These are phyloP conservation scores for Kazachstania taianensis DNA, from an alignment of 805 yeast species.

Conservation along the genomic window DNA sequence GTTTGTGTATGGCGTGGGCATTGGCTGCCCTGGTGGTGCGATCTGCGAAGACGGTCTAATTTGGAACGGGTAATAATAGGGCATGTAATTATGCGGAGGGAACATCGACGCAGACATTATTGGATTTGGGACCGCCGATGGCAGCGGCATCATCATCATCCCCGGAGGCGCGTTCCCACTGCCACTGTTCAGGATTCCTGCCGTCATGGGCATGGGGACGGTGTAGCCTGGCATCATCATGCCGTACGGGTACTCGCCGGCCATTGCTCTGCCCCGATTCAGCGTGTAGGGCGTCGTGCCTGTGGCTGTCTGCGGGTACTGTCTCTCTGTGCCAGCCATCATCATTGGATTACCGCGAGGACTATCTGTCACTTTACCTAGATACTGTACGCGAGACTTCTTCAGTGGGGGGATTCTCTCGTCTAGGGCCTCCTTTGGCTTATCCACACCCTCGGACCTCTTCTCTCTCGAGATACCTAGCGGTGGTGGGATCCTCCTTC, in stretches of 20 bases:
- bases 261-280: background rate
- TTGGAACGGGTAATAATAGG: background rate
- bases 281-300: slow-evolving; percentile 1
- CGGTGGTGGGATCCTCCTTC: slow-evolving; percentile 7
- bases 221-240: background rate
- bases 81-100: background rate
- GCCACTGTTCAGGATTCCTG: background rate
- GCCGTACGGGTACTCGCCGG: background rate
- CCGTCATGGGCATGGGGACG: background rate
- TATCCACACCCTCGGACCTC: too few relatives aligned
- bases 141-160: too few relatives aligned
- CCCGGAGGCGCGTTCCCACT: background rate
- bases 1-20: background rate
- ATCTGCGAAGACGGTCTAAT: background rate
- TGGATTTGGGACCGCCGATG: background rate
- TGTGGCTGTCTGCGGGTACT: slow-evolving; percentile 2
- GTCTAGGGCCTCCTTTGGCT: too few relatives aligned
- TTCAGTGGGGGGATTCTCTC: too few relatives aligned
- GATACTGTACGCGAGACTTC: slow-evolving; percentile 23
- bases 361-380: slow-evolving; percentile 11
- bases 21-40: background rate
- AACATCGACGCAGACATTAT: background rate
- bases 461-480: slow-evolving; percentile 3
- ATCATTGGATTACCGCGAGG: background rate
- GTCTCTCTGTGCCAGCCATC: background rate